Base-by-base conservation (phyloP, 2,329 filamentous ascomycete genomes). In the Proliferodiscus dingleyae region DNA sequence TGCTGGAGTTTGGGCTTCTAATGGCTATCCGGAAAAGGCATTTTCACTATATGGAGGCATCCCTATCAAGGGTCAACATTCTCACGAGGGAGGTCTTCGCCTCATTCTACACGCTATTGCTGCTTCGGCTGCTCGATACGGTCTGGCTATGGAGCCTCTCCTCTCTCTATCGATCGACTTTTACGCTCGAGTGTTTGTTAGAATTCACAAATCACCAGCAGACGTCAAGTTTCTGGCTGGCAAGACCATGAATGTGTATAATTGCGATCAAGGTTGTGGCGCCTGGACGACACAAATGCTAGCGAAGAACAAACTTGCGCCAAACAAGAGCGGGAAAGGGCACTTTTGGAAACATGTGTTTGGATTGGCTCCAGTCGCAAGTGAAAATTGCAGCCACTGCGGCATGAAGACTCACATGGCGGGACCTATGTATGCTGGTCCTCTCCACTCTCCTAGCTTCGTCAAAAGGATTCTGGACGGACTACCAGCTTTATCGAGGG, bases 151-250 rank as follows among this genome's bases (percentile, higher is more conserved):
- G 47, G 90, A 97, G 65, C 93, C 93, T 0, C 75, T 96, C 3
- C 76, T 98, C 9, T 95, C 89, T 5, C 77, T 98, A 1, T 96
- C 89, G 2, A 95, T 97, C 51, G 93, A 98, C 66, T 98, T 94
- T 65, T 98, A 98, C 63, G 82, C 85, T 16, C 81, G 94, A 37
- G 75, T 96, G 2, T 98, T 97, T 62, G 83, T 98, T 37, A 81
- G 85, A 16, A 77, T 98, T 28, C 76, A 79, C 49, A 87, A 81
- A 55, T 89, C 87, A 3, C 87, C 89, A 0, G 83, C 83, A 3
- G 83, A 89, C 44, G 90, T 96, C 62, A 98, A 97, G 65, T 90
- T 94, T 52, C 74, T 89, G 16, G 87, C 89, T 2, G 85, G 88
- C 28, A 96, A 91, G 66, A 93, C 87, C 0, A 96, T 98, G 90